Conservation (phyloP, 768 basidiomycete species). For the Pulveroboletus sp. region DNA sequence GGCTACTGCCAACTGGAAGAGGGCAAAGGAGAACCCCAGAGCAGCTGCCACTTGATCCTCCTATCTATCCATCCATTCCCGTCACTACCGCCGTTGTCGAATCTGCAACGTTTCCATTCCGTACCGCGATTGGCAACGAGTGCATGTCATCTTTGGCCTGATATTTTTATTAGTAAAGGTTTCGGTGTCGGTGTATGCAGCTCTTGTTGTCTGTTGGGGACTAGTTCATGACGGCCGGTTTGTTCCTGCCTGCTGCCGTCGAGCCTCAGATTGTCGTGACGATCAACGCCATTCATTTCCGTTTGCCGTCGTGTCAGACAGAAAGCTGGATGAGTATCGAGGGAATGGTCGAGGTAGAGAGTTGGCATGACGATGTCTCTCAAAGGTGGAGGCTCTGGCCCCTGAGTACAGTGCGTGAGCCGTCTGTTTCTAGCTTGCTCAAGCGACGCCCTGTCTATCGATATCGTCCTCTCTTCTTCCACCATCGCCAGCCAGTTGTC, state of each 20-base stretch:
- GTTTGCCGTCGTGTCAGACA: neutral
- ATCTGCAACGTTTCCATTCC: slow-evolving; percentile 6
- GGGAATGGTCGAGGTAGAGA: neutral
- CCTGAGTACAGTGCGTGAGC: slow-evolving; percentile 15
- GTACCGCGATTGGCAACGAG: slow-evolving; percentile 17
- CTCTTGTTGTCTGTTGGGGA: slow-evolving; percentile 7
- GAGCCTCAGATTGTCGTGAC: slow-evolving; percentile 5
- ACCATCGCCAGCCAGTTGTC: slow-evolving; percentile 5
- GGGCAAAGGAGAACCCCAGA: slow-evolving; percentile 62
- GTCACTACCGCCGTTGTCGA: slow-evolving; percentile 6
- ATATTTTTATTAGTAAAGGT: slow-evolving; percentile 33
- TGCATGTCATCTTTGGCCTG: slow-evolving; percentile 9
- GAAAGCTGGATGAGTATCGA: neutral
- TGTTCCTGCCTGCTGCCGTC: slow-evolving; percentile 4
- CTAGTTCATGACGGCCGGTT: slow-evolving; percentile 1
- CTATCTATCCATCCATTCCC: slow-evolving; percentile 6
- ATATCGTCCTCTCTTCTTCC: neutral
- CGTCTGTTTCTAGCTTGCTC: slow-evolving; percentile 25
- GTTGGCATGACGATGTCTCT: slow-evolving; percentile 1
- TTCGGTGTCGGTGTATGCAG: slow-evolving; percentile 19
- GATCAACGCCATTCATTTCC: neutral
- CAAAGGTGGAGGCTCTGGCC: neutral
- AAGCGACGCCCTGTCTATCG: slow-evolving; percentile 13
- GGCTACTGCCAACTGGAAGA: slow-evolving; percentile 77
- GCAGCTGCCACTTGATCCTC: slow-evolving; percentile 22